Percentiles rank a stretch among this genome's conserved stretches.
Evolutionary conservation across 2,329 filamentous ascomycete species (phyloP).

Genomic region (Cadophora gregata): DNA sequence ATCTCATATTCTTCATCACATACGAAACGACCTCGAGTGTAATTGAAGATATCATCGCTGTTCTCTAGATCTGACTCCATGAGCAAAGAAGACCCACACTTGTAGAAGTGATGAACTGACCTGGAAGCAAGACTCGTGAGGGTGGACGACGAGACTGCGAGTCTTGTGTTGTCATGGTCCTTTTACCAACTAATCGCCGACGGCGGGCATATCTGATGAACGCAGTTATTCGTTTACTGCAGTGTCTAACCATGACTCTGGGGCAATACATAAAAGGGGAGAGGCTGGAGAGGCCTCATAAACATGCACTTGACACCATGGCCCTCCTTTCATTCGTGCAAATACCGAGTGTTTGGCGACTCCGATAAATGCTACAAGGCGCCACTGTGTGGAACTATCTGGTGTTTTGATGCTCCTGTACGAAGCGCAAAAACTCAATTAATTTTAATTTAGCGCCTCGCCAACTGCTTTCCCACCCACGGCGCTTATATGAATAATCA

Average conservation of each 20-base stretch:
- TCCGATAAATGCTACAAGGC: too few species aligned
- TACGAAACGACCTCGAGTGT: conserved; percentile 11
- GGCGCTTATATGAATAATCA: too few species aligned
- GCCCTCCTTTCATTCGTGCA: too few species aligned
- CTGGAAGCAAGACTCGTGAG: background rate
- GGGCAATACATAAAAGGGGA: background rate
- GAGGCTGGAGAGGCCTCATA: background rate
- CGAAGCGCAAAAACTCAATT: too few species aligned
- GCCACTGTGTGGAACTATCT: too few species aligned
- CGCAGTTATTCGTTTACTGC: background rate
- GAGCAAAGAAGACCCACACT: background rate
- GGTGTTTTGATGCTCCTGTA: too few species aligned
- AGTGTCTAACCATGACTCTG: conserved; percentile 6
- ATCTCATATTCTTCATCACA: conserved; percentile 2
- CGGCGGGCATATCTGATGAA: background rate
- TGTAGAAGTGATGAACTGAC: background rate
- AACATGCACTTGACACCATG: too few species aligned
- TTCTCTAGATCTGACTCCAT: background rate
- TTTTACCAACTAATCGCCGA: background rate
- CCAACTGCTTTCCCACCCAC: too few species aligned
- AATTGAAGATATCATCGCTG: conserved; percentile 13
- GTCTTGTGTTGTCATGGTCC: background rate
- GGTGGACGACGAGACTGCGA: background rate
- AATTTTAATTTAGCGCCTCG: too few species aligned
- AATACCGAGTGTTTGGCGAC: too few species aligned